Evolutionary conservation across 1,139 yeast species (phyloP), one percentile per base, ranked within the genome.

Genomic region (Diutina rugosa): DNA sequence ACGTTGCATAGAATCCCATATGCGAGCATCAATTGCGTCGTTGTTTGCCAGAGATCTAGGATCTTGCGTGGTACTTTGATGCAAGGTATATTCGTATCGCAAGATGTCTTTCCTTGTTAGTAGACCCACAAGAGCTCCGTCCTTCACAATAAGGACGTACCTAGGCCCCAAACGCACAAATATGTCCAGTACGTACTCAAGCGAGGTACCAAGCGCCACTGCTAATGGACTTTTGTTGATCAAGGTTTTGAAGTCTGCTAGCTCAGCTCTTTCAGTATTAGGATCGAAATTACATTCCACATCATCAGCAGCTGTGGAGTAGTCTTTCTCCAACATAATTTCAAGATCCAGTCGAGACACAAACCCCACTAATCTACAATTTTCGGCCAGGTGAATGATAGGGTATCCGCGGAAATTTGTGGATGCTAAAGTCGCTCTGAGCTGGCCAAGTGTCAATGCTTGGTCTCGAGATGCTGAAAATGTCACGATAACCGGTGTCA

Each of bases 131-230:
- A 87, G 67, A 3, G 60, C 56, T 0, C 85, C 87, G 48, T 78
- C 73, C 26, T 65, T 64, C 57, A 84, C 87, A 0, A 90, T 85
- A 55, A 87, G 73, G 1, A 93, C 77, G 47, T 84, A 78, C 47
- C 90, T 74, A 4, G 97, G 96, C 0, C 98, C 97, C 47, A 90
- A 67, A 61, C 87, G 85, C 58, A 82, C 79, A 67, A 93, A 93
- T 21, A 89, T 72, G 54, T 86, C 87, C 58, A 85, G 72, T 1
- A 85, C 79, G 48, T 80, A 77, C 60, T 86, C 88, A 46, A 90
- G 71, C 0, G 87, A 77, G 0, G 85, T 74, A 44, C 71, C 67
- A 1, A 81, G 69, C 56, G 78, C 73, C 0, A 89, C 82, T 0
- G 82, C 77, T 21, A 90, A 67, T 1, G 96, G 95, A 14, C 90